Base-by-base conservation (phyloP, 805 yeast genomes). In the Candida michaelii region DNA sequence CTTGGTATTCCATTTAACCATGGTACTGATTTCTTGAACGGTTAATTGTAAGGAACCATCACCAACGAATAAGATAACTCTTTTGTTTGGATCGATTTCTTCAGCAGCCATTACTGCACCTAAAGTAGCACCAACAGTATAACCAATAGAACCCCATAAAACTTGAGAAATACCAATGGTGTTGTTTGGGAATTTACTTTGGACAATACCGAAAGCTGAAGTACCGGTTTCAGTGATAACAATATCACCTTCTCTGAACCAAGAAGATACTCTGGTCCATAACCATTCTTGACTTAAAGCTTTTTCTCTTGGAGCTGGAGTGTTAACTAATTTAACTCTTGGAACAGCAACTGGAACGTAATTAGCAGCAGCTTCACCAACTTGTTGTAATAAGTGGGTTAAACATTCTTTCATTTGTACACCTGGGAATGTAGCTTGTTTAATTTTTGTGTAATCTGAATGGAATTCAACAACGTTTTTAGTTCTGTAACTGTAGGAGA, bases 1-100 rank as follows among this genome's bases (percentile, higher is more conserved):
- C 49, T 73, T 79, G 55, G 79, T 71, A 47, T 75, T 74, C 83
- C 83, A 78, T 64, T 82, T 77, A 58, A 79, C 71, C 76, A 80
- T 75, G 50, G 85, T 82, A 43, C 85, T 79, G 58, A 82, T 79
- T 60, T 83, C 85, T 69, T 82, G 87, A 27, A 80, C 85, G 11
- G 89, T 82, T 64, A 82, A 73, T 67, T 82, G 89, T 55, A 82
- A 70, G 34, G 88, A 82, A 62, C 89, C 89, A 62, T 82, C 89
- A 69, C 89, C 89, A 51, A 81, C 77, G 60, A 82, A 82, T 47
- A 83, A 66, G 46, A 81, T 71, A 42, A 79, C 85, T 73, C 88
- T 77, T 64, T 73, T 79, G 46, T 60, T 58, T 50, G 80, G 80
- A 57, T 79, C 79, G 44, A 79, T 56, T 62, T 82, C 87, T 56